Conservation (phyloP, 768 basidiomycete species). For the Trametes cubensis region DNA sequence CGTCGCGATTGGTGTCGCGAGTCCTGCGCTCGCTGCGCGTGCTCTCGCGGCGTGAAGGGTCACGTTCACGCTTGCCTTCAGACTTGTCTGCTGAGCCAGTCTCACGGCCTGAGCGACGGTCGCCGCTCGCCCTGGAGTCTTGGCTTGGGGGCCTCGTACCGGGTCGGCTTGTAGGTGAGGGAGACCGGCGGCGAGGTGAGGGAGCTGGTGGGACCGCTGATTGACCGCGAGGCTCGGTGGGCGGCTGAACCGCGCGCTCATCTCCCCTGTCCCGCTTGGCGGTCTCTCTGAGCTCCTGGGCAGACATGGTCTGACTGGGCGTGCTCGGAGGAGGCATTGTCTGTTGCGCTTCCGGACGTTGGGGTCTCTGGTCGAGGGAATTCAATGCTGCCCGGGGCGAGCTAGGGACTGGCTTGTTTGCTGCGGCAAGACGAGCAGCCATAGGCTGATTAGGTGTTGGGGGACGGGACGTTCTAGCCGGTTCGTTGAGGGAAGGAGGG, state of each 20-base stretch:
- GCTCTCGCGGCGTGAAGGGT: conserved; percentile 32
- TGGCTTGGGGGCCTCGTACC: conserved; percentile 71
- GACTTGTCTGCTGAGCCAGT: conserved; percentile 38
- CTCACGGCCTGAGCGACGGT: conserved; percentile 58
- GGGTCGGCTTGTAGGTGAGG: conserved; percentile 65
- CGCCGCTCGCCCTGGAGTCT: conserved; percentile 74
- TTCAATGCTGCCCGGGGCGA: conserved; percentile 18
- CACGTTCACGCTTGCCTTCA: conserved; percentile 55
- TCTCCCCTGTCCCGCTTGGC: conserved; percentile 59
- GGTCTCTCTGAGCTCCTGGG: conserved; percentile 79
- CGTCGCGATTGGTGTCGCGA: conserved; percentile 30
- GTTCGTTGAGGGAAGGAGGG: not conserved
- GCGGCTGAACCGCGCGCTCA: conserved; percentile 37
- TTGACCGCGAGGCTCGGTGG: conserved; percentile 46
- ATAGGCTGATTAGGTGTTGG: conserved; percentile 21
- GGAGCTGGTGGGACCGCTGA: conserved; percentile 57
- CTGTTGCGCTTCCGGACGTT: conserved; percentile 38
- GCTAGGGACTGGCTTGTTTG: conserved; percentile 11
- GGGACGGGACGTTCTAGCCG: conserved; percentile 8
- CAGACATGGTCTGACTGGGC: conserved; percentile 78
- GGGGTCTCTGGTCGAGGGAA: conserved; percentile 2
- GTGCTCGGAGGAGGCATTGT: conserved; percentile 76
- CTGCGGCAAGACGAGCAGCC: conserved; percentile 9
- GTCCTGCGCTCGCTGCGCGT: conserved; percentile 22
- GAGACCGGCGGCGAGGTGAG: conserved; percentile 57